phyloP scores from a whole-genome alignment of 306 rosid genomes.

The Begonia masoniana region DNA sequence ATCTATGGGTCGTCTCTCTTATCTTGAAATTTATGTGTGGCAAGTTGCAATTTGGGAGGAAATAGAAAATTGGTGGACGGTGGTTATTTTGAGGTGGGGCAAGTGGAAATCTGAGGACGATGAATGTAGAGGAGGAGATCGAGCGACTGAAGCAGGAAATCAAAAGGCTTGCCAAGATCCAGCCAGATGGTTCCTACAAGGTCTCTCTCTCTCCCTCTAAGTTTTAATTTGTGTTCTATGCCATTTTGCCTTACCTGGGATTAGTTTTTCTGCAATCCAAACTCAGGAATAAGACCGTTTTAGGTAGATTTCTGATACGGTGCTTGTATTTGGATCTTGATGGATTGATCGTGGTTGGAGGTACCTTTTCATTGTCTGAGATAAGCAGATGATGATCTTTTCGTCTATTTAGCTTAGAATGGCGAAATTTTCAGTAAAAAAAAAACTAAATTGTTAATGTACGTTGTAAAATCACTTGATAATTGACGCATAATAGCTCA shows the following conservation, averaged over 20 bases:
- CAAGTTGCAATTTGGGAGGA: no score
- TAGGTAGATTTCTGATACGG: neutral
- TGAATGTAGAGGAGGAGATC: slow-evolving; percentile 93
- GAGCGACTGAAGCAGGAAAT: slow-evolving; percentile 67
- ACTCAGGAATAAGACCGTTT: neutral
- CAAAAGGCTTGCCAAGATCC: slow-evolving; percentile 63
- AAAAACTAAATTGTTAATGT: no score
- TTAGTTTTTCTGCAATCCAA: neutral
- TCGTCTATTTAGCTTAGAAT: no score
- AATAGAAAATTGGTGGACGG: neutral
- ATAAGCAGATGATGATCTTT: no score
- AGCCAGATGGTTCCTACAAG: slow-evolving; percentile 81
- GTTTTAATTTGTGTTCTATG: neutral
- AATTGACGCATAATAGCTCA: no score
- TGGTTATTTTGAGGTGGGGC: neutral
- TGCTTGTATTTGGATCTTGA: neutral
- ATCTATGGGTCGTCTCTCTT: no score
- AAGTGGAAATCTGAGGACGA: slow-evolving; percentile 24
- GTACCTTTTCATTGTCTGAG: no score
- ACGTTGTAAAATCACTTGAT: no score
- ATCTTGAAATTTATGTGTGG: no score
- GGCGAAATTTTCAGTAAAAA: no score
- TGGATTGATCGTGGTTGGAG: neutral
- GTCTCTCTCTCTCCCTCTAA: slow-evolving; percentile 18
- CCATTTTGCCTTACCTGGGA: neutral